These are phyloP conservation scores for Aspergillus affinis DNA, from an alignment of 495 filamentous ascomycete species.

Conservation along the genomic window DNA sequence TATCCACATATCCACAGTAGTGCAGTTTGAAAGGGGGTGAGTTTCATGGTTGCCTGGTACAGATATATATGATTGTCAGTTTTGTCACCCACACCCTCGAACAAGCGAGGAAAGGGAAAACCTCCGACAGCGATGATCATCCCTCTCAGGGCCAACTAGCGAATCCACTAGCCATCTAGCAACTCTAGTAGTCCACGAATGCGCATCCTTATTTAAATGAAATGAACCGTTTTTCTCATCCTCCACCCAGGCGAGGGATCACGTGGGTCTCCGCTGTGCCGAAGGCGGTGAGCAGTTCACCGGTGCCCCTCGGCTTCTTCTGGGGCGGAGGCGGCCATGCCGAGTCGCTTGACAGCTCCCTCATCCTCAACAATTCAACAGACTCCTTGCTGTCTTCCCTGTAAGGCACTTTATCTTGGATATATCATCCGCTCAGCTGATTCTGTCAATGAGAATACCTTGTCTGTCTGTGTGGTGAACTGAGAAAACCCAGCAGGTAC, in stretches of 20 bases:
- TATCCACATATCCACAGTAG: not conserved
- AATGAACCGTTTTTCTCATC: not conserved
- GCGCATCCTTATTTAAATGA: no score
- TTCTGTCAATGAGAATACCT: not conserved
- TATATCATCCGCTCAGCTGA: not conserved
- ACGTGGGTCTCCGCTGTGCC: not conserved
- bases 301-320: slow-evolving; percentile 5
- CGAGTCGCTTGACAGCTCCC: not conserved
- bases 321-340: not conserved
- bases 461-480: not conserved
- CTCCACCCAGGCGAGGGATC: not conserved
- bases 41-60: no score
- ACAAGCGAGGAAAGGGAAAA: not conserved
- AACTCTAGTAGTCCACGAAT: not conserved
- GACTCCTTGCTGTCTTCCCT: not conserved
- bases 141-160: no score
- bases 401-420: no score
- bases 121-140: no score
- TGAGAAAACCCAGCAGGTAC: not conserved
- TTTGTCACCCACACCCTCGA: not conserved
- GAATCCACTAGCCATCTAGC: not conserved
- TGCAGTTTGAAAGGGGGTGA: no score
- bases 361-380: not conserved
- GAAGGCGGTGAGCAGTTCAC: slow-evolving; percentile 8
- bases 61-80: no score